Base-by-base conservation (phyloP, 2,329 filamentous ascomycete genomes). In the Verticillium nonalfalfae region DNA sequence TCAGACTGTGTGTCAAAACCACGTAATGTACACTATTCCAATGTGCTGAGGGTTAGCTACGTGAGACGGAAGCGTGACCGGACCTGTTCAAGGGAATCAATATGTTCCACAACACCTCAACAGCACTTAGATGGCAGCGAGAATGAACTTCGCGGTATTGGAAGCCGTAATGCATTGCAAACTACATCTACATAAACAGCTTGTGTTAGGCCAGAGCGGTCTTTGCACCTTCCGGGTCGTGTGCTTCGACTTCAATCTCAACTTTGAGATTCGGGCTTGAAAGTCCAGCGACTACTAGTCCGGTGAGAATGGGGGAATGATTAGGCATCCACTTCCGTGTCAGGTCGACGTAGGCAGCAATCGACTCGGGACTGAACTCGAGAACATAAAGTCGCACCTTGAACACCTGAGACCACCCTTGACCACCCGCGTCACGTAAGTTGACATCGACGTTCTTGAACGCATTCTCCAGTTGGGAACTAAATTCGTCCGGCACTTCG, bases 381-480 rank as follows among this genome's bases (percentile, higher is more conserved):
- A 72, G 64, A 60, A 74, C 72, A 61, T 78, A 78, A 3, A 71
- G 72, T n/a, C 71, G 73, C 3, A 78, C 69, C 0, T 69, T 70
- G 64, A 69, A 78, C 1, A 83, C 81, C 63, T 82, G 77, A 52
- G 66, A 66, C 78, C 77, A 81, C 4, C 78, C 78, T 61, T 79
- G 74, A 1, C 78, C 79, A 5, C 81, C 81, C 1, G 79, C 79
- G 18, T 74, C 60, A 36, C 72, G 74, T 5, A 83, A 67, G 9
- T 66, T 68, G 2, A 74, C 63, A 1, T 84, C 78, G 4, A 83
- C 76, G 57, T 83, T 84, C 1, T 66, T 67, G 65, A 84, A 84
- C 0, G 79, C 76, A 62, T 75, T 72, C 57, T 76, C 73, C 57
- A 78, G 75, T 56, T 79, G 70, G 0, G 66, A 68, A 55, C 70